Conservation (phyloP, 208 protist genomes). For the Trypanosoma avium region DNA sequence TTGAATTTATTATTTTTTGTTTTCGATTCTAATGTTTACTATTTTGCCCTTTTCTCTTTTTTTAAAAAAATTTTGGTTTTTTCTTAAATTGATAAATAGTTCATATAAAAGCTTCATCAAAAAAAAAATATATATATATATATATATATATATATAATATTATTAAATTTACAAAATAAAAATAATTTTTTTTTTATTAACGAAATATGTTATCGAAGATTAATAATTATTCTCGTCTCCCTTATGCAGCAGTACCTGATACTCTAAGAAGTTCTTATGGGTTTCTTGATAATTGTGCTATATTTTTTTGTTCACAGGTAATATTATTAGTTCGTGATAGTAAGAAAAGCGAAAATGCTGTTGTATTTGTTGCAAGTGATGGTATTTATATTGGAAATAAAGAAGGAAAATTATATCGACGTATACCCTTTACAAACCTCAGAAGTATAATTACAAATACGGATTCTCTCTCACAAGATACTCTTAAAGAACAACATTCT, state of each 20-base stretch:
- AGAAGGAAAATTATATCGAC: slow-evolving; percentile 2
- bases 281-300: slow-evolving; percentile 13
- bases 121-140: background rate
- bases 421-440: background rate
- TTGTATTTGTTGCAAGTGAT: slow-evolving; percentile 7
- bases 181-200: background rate
- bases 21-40: background rate
- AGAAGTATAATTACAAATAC: slow-evolving; percentile 4
- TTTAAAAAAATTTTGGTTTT: background rate
- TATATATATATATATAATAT: slow-evolving; percentile 1
- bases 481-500: background rate
- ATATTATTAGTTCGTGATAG: no score
- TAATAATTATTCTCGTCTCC: background rate
- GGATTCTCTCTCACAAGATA: background rate
- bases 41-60: background rate
- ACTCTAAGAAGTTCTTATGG: background rate
- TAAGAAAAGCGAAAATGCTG: background rate
- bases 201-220: background rate
- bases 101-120: no score
- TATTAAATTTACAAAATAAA: no score
- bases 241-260: slow-evolving; percentile 6
- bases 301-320: slow-evolving; percentile 3
- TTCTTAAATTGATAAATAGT: background rate
- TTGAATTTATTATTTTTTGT: slow-evolving; percentile 1
- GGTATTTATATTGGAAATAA: slow-evolving; percentile 1